Conservation (phyloP, 768 basidiomycete genomes). For the Rhodotorula diobovata region DNA sequence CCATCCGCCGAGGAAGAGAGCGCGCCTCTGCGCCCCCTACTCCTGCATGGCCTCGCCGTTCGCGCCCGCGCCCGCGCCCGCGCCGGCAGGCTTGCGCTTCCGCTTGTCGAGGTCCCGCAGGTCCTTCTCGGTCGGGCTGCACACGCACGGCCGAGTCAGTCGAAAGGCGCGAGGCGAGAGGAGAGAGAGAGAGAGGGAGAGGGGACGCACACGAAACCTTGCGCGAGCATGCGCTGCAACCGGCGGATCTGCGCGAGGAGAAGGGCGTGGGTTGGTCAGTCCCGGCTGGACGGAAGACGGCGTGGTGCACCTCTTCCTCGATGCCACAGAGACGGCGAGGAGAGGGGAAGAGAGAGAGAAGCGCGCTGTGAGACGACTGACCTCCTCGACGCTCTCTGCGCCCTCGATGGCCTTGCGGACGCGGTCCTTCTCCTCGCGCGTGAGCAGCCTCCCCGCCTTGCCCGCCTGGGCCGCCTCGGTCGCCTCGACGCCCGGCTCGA, state of each 20-base stretch:
- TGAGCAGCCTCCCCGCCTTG: conserved; percentile 81
- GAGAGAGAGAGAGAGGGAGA: conserved; percentile 59
- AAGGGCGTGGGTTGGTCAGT: background rate
- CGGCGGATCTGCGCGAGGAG: conserved; percentile 4
- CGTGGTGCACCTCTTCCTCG: too few species aligned
- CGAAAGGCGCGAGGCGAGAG: conserved; percentile 49
- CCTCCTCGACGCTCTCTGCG: conserved; percentile 86
- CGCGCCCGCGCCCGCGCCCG: background rate
- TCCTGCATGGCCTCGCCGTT: background rate
- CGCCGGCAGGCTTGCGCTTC: conserved; percentile 5
- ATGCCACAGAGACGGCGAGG: background rate
- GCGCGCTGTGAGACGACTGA: conserved; percentile 47
- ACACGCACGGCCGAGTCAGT: conserved; percentile 55
- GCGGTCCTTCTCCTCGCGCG: conserved; percentile 81
- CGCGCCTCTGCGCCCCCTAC: background rate
- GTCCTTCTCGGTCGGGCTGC: conserved; percentile 59
- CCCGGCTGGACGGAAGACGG: background rate
- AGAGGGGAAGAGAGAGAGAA: background rate
- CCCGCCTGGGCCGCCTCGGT: conserved; percentile 50
- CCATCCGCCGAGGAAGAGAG: too few species aligned
- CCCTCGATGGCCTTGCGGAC: conserved; percentile 81
- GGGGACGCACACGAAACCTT: conserved; percentile 55
- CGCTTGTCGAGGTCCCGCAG: conserved; percentile 55
- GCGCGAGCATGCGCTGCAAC: conserved; percentile 52
- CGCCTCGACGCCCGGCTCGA: conserved; percentile 44